A percentile compares a stretch with the other conserved stretches of the same genome.
These are phyloP conservation scores for Drosera capensis DNA, from an alignment of 148 eudicot species.

Conservation along the genomic window DNA sequence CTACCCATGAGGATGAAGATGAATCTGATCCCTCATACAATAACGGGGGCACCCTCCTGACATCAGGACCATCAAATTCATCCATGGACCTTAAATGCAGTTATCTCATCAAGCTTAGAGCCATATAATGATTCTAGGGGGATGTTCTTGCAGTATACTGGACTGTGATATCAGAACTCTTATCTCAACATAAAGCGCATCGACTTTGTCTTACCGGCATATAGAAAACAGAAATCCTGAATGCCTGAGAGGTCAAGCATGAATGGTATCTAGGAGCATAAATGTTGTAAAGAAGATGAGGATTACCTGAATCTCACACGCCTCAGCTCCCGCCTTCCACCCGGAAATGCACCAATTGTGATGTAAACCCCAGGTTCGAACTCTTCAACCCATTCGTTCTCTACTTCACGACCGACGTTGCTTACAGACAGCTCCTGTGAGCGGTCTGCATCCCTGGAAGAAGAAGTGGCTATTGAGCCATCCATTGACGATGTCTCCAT, in stretches of 20 bases:
- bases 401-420: conserved; percentile 80
- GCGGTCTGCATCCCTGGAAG: conserved; percentile 74
- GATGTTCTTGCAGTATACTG: too few relatives aligned
- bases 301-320: conserved; percentile 96
- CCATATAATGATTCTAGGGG: too few relatives aligned
- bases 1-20: conserved; percentile 5
- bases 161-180: too few relatives aligned
- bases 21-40: not conserved
- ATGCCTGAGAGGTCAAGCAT: not conserved
- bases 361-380: conserved; percentile 96
- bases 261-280: not conserved
- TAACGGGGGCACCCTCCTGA: too few relatives aligned
- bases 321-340: conserved; percentile 76
- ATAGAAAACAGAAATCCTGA: not conserved
- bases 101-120: too few relatives aligned
- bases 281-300: not conserved
- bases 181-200: too few relatives aligned
- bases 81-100: too few relatives aligned
- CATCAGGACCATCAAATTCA: too few relatives aligned
- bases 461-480: too few relatives aligned
- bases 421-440: conserved; percentile 81
- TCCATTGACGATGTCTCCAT: conserved; percentile 74
- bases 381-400: conserved; percentile 94
- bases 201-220: too few relatives aligned
- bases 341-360: conserved; percentile 77